These are phyloP conservation scores for Boletus eberwhitei DNA, from an alignment of 768 basidiomycete genomes.

Conservation along the genomic window DNA sequence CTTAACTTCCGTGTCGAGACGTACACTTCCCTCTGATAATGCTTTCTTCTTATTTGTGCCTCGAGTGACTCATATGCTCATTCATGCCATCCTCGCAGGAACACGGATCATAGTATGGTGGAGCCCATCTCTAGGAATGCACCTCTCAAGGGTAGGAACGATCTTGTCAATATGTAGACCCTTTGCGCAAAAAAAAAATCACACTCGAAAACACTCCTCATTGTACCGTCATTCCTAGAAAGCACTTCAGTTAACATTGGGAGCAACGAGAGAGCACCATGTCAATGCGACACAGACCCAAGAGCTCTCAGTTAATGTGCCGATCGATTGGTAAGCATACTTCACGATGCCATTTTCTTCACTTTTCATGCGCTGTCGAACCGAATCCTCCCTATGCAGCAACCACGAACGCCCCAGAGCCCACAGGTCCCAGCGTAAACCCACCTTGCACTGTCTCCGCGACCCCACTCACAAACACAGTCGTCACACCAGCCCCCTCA, in stretches of 20 bases:
- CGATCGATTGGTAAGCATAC: neutral
- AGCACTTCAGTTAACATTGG: neutral
- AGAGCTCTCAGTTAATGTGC: too few species aligned
- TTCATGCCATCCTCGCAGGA: too few species aligned
- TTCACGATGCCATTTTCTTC: neutral
- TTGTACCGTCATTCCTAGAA: neutral
- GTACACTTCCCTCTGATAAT: too few species aligned
- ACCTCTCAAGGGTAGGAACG: neutral
- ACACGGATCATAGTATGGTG: too few species aligned
- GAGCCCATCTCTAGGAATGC: neutral
- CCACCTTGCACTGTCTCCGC: slow-evolving; percentile 1
- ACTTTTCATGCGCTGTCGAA: neutral
- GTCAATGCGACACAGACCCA: too few species aligned
- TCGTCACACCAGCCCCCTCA: neutral
- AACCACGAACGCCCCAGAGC: slow-evolving; percentile 21
- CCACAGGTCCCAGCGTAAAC: slow-evolving; percentile 25
- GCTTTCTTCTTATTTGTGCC: too few species aligned
- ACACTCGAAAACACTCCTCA: neutral
- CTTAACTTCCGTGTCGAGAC: too few species aligned
- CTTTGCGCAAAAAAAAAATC: neutral
- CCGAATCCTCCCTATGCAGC: neutral
- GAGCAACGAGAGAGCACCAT: too few species aligned
- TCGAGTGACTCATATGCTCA: too few species aligned
- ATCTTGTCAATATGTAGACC: neutral
- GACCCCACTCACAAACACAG: slow-evolving; percentile 15